Evolutionary conservation across 139 green algal genomes (phyloP), one percentile per base, ranked within the genome.

Genomic region (Closterium sp.): DNA sequence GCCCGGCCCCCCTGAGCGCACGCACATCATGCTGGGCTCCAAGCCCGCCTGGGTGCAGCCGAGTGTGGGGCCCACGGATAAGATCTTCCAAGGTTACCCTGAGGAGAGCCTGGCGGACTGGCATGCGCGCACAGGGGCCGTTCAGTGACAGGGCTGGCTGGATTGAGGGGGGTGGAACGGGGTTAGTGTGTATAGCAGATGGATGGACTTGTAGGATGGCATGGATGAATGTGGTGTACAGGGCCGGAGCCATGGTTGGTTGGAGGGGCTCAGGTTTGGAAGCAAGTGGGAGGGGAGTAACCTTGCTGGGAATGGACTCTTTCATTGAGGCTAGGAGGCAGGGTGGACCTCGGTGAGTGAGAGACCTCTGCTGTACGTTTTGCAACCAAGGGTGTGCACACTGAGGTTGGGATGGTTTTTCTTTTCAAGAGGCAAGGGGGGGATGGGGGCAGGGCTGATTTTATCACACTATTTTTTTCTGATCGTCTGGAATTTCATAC

Each of bases 21-120:
- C 94, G 31, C 95, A 96, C 83, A 92, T 96, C 35, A 96, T 96
- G 92, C 88, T 96, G 84, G 85, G 76, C 7, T 95, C 84, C 91
- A 96, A 95, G 84, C 88, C 94, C 9, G 55, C 2, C 28, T 96
- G 95, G 95, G 90, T 96, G 87, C 33, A 92, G 83, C 81, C 92
- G 30, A 35, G 43, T 25, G 23, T 89, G 35, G 32, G 23, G 16
- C 4, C 83, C 83, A 93, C 94, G 0, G 94, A 96, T 32, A 85
- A 93, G 33, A 38, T 87, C 23, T 96, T 93, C 35, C 33, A 96
- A 1, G 88, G 92, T n/a, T 96, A 96, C 36, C 95, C 95, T 34
- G 31, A 95, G 90, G 94, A 95, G 84, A 91, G 90, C 43, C 93
- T 96, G 66, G 95, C 95, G 28, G 92, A 96, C 10, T 96, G 95